phyloP scores from a whole-genome alignment of 257 asterid genomes.

The Fraxinus excelsior region DNA sequence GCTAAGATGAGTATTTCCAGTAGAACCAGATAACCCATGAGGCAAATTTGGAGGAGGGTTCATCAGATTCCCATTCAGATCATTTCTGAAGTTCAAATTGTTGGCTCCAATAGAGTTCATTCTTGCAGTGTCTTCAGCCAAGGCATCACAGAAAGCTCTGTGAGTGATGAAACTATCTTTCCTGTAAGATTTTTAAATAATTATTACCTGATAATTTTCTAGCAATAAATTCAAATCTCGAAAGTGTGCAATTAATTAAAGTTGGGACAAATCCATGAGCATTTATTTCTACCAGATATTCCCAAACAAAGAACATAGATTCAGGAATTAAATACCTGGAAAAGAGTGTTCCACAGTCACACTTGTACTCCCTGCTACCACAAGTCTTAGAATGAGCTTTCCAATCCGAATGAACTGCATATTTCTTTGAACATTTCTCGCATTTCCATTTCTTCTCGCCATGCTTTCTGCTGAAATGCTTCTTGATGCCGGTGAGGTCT shows the following conservation, averaged over 20 bases:
- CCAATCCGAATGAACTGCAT: constrained; percentile 95
- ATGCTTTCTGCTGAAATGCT: constrained; percentile 88
- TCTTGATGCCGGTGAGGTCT: constrained; percentile 86
- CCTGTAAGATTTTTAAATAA: constrained; percentile 31
- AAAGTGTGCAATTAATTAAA: background rate
- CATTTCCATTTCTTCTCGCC: constrained; percentile 98
- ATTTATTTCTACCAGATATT: constrained; percentile 52
- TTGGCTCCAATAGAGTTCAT: constrained; percentile 37
- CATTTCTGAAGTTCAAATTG: constrained; percentile 54
- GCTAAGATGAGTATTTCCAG: constrained; percentile 35
- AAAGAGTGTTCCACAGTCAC: constrained; percentile 95
- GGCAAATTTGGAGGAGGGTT: constrained; percentile 40
- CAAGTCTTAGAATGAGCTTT: constrained; percentile 95
- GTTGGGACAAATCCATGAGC: constrained; percentile 22
- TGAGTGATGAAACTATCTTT: constrained; percentile 91
- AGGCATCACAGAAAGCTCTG: constrained; percentile 88
- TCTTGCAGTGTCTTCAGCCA: constrained; percentile 74
- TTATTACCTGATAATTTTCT: constrained; percentile 48
- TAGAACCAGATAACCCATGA: constrained; percentile 26
- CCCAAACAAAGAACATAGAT: constrained; percentile 37
- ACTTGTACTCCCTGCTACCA: constrained; percentile 90
- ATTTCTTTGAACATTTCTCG: constrained; percentile 88
- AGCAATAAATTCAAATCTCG: constrained; percentile 13
- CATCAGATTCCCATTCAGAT: constrained; percentile 24
- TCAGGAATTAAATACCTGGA: constrained; percentile 63